phyloP scores from a whole-genome alignment of 169 alveolate genomes.

The Plasmodium inui region DNA sequence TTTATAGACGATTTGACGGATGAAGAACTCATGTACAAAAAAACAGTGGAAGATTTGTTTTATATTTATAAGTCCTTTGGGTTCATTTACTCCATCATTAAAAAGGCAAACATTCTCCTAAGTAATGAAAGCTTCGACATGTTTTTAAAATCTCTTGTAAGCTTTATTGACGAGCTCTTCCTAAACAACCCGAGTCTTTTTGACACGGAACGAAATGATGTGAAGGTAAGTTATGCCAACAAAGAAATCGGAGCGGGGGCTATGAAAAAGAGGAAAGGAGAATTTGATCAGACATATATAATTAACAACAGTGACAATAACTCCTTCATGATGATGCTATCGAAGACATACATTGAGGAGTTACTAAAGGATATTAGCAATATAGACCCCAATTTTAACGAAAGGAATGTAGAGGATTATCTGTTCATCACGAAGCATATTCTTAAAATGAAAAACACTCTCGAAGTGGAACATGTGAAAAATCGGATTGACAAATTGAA shows the following conservation, averaged over 20 bases:
- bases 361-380: slow-evolving; percentile 40
- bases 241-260: not conserved
- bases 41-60: slow-evolving; percentile 73
- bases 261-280: slow-evolving; percentile 31
- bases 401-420: slow-evolving; percentile 33
- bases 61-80: slow-evolving; percentile 71
- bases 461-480: slow-evolving; percentile 25
- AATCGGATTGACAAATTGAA: slow-evolving; percentile 48
- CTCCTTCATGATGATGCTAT: slow-evolving; percentile 8
- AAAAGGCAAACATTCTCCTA: slow-evolving; percentile 49
- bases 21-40: slow-evolving; percentile 73
- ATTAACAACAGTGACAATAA: not conserved
- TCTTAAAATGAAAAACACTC: slow-evolving; percentile 36
- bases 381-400: slow-evolving; percentile 32
- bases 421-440: slow-evolving; percentile 52
- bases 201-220: not conserved
- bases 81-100: slow-evolving; percentile 58
- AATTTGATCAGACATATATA: slow-evolving; percentile 10
- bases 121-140: slow-evolving; percentile 53
- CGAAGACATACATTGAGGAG: slow-evolving; percentile 64
- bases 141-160: slow-evolving; percentile 64
- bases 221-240: not conserved
- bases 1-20: slow-evolving; percentile 69
- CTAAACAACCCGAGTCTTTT: slow-evolving; percentile 42
- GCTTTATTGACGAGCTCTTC: slow-evolving; percentile 69